phyloP scores from a whole-genome alignment of 2,329 filamentous ascomycete genomes.

The Ophiostoma sp. region DNA sequence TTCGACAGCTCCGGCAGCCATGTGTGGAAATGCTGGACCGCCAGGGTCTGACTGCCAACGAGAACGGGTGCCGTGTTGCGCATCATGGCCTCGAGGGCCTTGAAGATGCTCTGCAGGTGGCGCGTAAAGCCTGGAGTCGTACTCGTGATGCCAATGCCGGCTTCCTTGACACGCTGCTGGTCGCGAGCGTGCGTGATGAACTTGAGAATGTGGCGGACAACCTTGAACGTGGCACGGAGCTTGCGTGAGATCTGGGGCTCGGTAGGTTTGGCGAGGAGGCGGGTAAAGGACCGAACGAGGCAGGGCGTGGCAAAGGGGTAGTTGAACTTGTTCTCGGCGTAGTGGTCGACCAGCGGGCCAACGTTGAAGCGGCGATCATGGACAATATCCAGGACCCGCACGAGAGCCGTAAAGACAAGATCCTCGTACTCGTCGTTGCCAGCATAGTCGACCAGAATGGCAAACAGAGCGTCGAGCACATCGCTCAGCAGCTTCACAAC shows the following conservation, averaged over 20 bases:
- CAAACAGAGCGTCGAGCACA: slow-evolving; percentile 88
- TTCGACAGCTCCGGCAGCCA: slow-evolving; percentile 91
- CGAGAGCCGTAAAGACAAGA: slow-evolving; percentile 83
- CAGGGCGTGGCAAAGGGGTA: slow-evolving; percentile 91
- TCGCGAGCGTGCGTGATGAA: slow-evolving; percentile 89
- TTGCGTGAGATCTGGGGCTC: slow-evolving; percentile 82
- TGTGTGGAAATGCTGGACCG: slow-evolving; percentile 93
- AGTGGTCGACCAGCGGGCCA: slow-evolving; percentile 85
- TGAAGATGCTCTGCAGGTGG: slow-evolving; percentile 84
- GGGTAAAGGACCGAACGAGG: slow-evolving; percentile 80
- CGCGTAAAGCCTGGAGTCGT: slow-evolving; percentile 73
- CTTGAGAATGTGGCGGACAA: slow-evolving; percentile 87
- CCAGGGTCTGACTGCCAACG: slow-evolving; percentile 89
- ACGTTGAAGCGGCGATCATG: slow-evolving; percentile 93
- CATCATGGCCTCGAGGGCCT: slow-evolving; percentile 87
- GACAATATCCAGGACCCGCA: slow-evolving; percentile 87
- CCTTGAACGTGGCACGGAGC: slow-evolving; percentile 89
- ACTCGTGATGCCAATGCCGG: slow-evolving; percentile 78
- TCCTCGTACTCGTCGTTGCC: slow-evolving; percentile 92
- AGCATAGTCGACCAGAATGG: slow-evolving; percentile 86
- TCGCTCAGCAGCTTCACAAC: slow-evolving; percentile 91
- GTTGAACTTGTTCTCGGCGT: slow-evolving; percentile 84
- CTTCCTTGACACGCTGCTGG: slow-evolving; percentile 86
- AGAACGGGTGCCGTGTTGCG: slow-evolving; percentile 79
- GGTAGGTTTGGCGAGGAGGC: slow-evolving; percentile 77